These are phyloP conservation scores for Tremellales sp. DNA, from an alignment of 1,284 basidiomycete genomes.

Conservation along the genomic window DNA sequence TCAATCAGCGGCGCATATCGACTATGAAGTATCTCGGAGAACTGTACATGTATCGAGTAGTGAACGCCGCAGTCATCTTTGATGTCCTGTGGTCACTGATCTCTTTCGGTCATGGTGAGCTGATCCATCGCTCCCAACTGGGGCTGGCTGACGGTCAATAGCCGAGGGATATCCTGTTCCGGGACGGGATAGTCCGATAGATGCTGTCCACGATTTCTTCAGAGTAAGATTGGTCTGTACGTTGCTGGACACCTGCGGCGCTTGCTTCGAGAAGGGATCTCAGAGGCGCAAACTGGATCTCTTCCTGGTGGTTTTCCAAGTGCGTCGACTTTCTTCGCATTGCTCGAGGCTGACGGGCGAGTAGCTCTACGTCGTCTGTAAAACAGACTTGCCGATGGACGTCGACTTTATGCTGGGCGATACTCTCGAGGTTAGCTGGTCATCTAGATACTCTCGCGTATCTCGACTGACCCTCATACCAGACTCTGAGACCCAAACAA, in stretches of 20 bases:
- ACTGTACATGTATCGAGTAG: slow-evolving; percentile 91
- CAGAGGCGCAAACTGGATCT: slow-evolving; percentile 88
- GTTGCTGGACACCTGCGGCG: slow-evolving; percentile 91
- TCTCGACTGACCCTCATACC: slow-evolving; percentile 4
- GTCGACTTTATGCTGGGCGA: slow-evolving; percentile 95
- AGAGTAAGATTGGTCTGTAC: slow-evolving; percentile 86
- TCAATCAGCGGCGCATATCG: slow-evolving; percentile 88
- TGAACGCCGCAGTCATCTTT: slow-evolving; percentile 84
- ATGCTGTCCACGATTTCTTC: slow-evolving; percentile 95
- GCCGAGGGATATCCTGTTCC: slow-evolving; percentile 88
- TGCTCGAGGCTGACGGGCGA: not conserved
- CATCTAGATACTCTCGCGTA: not conserved
- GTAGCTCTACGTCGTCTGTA: slow-evolving; percentile 83
- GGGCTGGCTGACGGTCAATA: slow-evolving; percentile 39
- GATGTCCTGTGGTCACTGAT: slow-evolving; percentile 91
- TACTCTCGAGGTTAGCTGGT: slow-evolving; percentile 71
- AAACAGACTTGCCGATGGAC: slow-evolving; percentile 87
- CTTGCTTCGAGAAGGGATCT: slow-evolving; percentile 91
- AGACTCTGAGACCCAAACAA: slow-evolving; percentile 77
- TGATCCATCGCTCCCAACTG: not conserved
- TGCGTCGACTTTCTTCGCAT: slow-evolving; percentile 42
- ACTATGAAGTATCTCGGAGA: slow-evolving; percentile 93
- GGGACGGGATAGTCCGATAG: slow-evolving; percentile 67
- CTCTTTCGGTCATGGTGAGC: slow-evolving; percentile 92
- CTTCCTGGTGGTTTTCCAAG: slow-evolving; percentile 90